Conservation (phyloP, 176 grass and related monocot genomes). For the maize (Zea mays) region DNA sequence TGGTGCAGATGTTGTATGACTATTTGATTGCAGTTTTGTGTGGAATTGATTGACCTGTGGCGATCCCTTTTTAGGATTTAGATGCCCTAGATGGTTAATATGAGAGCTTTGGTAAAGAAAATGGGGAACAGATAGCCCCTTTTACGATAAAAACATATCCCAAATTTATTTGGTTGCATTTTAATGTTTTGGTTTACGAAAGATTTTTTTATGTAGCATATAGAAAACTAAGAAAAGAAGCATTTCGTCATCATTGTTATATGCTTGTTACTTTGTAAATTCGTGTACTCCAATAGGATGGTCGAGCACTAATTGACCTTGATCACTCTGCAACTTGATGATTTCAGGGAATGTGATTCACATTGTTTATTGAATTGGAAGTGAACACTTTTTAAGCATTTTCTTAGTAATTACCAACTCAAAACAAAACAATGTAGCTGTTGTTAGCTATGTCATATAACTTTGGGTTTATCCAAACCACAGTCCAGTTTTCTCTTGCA, state of each 20-base stretch:
- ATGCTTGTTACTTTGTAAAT: background rate
- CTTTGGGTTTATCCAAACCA: background rate
- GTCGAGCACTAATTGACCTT: background rate
- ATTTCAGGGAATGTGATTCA: slow-evolving; percentile 6
- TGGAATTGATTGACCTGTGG: background rate
- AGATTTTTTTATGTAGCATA: background rate
- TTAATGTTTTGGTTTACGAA: background rate
- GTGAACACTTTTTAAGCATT: background rate
- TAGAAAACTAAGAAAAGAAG: background rate
- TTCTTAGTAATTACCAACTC: background rate
- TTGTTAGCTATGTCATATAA: background rate
- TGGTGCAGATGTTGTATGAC: background rate
- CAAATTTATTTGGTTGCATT: background rate
- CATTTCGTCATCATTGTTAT: background rate
- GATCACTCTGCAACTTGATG: background rate
- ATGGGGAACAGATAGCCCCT: background rate
- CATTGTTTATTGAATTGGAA: background rate
- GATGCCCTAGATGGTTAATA: slow-evolving; percentile 1
- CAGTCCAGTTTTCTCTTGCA: background rate
- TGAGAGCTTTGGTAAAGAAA: background rate
- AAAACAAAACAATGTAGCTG: background rate
- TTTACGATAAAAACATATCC: background rate
- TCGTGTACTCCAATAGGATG: background rate
- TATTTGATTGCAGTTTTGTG: background rate
- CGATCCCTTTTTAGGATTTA: background rate